Conservation (phyloP, 306 rosid species). For the Macrotyloma uniflorum region DNA sequence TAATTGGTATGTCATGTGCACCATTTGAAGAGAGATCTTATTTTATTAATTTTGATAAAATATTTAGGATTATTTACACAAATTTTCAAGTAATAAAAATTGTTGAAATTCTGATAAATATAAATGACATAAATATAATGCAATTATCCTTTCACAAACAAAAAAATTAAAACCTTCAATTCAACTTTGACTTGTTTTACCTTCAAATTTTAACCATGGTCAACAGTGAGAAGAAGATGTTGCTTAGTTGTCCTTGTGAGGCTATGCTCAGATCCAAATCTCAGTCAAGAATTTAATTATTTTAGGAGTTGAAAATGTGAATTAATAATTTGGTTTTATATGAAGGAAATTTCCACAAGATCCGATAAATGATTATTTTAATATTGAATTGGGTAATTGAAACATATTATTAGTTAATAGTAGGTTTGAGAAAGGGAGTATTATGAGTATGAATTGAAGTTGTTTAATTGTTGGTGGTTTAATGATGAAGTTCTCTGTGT, state of each 20-base stretch:
- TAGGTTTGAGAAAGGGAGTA: not conserved
- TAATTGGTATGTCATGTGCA: not conserved
- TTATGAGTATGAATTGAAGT: not conserved
- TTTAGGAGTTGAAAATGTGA: conserved; percentile 23
- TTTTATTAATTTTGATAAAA: not conserved
- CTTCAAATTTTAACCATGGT: not conserved
- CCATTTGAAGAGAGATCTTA: not conserved
- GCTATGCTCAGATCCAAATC: conserved; percentile 44
- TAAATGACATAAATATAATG: no score
- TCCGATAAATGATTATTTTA: conserved; percentile 14
- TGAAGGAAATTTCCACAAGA: not conserved
- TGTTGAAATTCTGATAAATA: no score
- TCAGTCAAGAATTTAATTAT: conserved; percentile 15
- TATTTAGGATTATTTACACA: no score
- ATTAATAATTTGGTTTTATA: conserved; percentile 24
- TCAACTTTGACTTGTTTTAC: not conserved
- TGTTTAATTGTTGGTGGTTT: conserved; percentile 12
- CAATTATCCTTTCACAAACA: no score
- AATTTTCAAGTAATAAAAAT: no score
- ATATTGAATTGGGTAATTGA: conserved; percentile 14
- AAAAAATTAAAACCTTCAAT: not conserved
- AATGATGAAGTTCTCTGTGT: conserved; percentile 22
- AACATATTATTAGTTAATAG: no score
- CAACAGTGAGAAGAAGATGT: conserved; percentile 18
- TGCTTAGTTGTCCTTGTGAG: conserved; percentile 27